A percentile compares a stretch with the other conserved stretches of the same genome.
phyloP scores from a whole-genome alignment of 1,284 basidiomycete genomes.

The Ceratobasidium sp. region DNA sequence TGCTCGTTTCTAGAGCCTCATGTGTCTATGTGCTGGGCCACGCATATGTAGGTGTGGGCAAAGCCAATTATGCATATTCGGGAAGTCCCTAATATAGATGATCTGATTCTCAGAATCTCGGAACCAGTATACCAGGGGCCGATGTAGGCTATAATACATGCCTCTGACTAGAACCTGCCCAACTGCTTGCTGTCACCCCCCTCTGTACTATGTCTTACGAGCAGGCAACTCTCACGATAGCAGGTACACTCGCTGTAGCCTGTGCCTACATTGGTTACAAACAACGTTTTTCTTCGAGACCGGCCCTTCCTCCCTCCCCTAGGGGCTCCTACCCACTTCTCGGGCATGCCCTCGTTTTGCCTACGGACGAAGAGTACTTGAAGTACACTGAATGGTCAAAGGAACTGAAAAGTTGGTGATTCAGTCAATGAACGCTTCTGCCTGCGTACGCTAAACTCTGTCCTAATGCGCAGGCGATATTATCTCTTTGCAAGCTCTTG shows the following conservation, averaged over 20 bases:
- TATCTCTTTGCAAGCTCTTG: slow-evolving; percentile 23
- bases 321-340: slow-evolving; percentile 21
- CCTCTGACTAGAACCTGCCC: neutral
- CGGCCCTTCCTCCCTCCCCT: slow-evolving; percentile 26
- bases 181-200: neutral
- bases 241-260: neutral
- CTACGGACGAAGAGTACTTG: slow-evolving; percentile 6
- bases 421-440: neutral
- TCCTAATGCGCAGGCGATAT: slow-evolving; percentile 28
- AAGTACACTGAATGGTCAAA: slow-evolving; percentile 23
- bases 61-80: too few relatives aligned
- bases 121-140: too few relatives aligned
- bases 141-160: neutral
- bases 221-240: neutral
- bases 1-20: too few relatives aligned
- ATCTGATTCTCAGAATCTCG: too few relatives aligned
- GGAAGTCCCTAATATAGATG: too few relatives aligned
- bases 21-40: too few relatives aligned
- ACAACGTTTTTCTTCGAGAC: neutral
- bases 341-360: slow-evolving; percentile 40
- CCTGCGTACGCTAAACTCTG: neutral
- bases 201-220: neutral
- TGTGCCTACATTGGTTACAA: neutral
- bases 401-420: slow-evolving; percentile 26
- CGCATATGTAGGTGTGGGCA: too few relatives aligned